These are phyloP conservation scores for Jasminum sambac DNA, from an alignment of 257 asterid genomes.

Conservation along the genomic window DNA sequence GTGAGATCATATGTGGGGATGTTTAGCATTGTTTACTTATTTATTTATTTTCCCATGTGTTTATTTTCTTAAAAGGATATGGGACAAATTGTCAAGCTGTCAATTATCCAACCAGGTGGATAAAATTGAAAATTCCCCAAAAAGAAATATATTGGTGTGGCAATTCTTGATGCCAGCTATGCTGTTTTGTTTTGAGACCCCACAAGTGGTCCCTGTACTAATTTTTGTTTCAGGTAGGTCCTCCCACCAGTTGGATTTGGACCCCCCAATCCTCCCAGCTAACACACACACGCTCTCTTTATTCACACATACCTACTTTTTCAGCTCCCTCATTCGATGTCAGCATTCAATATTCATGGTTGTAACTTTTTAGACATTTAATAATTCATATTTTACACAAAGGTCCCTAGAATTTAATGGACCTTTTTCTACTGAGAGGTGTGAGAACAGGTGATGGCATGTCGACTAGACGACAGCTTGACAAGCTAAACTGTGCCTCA, in stretches of 20 bases:
- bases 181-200: constrained; percentile 28
- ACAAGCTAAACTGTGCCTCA: too few species aligned
- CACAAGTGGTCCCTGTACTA: constrained; percentile 45
- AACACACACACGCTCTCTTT: constrained; percentile 21
- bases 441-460: too few species aligned
- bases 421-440: too few species aligned
- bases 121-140: background rate
- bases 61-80: background rate
- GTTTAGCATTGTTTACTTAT: background rate
- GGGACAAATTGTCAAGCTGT: constrained; percentile 1
- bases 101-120: constrained; percentile 8
- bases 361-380: background rate
- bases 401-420: too few species aligned
- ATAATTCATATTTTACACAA: background rate
- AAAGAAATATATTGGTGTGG: background rate
- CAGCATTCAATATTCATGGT: constrained; percentile 40
- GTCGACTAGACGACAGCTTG: too few species aligned
- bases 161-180: constrained; percentile 17
- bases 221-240: constrained; percentile 26
- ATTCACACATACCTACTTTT: constrained; percentile 27
- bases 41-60: constrained; percentile 2
- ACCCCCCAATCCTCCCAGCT: constrained; percentile 27
- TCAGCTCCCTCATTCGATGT: background rate
- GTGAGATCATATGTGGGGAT: too few species aligned
- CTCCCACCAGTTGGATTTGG: constrained; percentile 28